Conservation (phyloP, 306 rosid species). For the Begonia fuchsioides region DNA sequence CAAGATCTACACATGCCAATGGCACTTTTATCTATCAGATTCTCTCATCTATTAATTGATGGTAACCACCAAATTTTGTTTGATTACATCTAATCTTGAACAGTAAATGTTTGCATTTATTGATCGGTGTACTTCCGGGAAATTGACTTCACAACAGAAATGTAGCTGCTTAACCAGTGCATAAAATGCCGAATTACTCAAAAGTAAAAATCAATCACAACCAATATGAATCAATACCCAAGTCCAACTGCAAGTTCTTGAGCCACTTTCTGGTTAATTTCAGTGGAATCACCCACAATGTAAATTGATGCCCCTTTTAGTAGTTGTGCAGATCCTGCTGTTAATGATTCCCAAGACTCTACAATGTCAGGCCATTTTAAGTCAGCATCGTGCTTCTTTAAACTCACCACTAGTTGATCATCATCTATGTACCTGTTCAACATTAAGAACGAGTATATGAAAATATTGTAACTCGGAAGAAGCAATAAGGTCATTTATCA, state of each 20-base stretch:
- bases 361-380: constrained; percentile 84
- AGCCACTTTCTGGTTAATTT: constrained; percentile 76
- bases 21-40: too few species aligned
- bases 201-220: constrained; percentile 5
- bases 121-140: too few species aligned
- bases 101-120: too few species aligned
- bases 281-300: constrained; percentile 70
- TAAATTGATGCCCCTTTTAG: constrained; percentile 71
- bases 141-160: too few species aligned
- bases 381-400: constrained; percentile 81
- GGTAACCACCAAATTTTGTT: too few species aligned
- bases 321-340: constrained; percentile 60
- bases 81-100: too few species aligned
- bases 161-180: too few species aligned
- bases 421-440: constrained; percentile 75
- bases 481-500: background rate
- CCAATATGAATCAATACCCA: constrained; percentile 27
- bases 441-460: constrained; percentile 8
- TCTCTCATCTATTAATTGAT: too few species aligned
- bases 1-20: too few species aligned
- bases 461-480: constrained; percentile 6
- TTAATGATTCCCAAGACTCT: constrained; percentile 84
- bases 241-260: constrained; percentile 81
- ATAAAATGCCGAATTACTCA: too few species aligned
- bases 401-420: constrained; percentile 63